phyloP scores from a whole-genome alignment of 306 rosid species.

The Vigna hirtella region DNA sequence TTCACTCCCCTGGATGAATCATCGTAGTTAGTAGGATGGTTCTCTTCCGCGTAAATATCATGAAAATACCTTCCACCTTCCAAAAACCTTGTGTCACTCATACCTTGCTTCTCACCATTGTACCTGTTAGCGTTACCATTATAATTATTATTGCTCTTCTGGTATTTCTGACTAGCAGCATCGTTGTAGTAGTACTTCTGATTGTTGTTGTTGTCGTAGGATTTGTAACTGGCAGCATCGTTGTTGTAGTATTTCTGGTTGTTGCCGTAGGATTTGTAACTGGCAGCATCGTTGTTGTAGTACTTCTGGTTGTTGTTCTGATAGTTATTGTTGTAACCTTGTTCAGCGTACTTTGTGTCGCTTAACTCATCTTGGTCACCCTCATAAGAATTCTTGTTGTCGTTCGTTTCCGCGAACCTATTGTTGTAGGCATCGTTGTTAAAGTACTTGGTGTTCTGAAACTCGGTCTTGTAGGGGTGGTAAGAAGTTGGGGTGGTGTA shows the following conservation, averaged over 20 bases:
- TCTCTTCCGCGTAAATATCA: constrained; percentile 50
- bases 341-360: constrained; percentile 46
- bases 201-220: not conserved
- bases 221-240: too few relatives aligned
- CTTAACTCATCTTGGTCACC: constrained; percentile 40
- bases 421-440: constrained; percentile 45
- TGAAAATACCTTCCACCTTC: constrained; percentile 70
- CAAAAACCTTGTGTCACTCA: constrained; percentile 92
- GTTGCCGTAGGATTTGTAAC: constrained; percentile 21
- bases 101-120: constrained; percentile 68
- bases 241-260: not conserved
- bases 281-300: constrained; percentile 29
- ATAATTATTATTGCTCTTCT: not conserved
- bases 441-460: constrained; percentile 45
- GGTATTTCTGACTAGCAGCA: not conserved
- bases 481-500: constrained; percentile 32
- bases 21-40: constrained; percentile 54
- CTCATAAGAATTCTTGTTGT: constrained; percentile 43
- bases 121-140: constrained; percentile 42
- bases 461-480: constrained; percentile 51
- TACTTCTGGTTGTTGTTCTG: constrained; percentile 25
- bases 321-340: constrained; percentile 44
- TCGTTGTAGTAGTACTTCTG: too few relatives aligned
- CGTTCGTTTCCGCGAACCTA: constrained; percentile 35
- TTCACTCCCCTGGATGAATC: constrained; percentile 49